Conservation (phyloP, 352 stramenopile genomes). For the Globisporangium alternatum region DNA sequence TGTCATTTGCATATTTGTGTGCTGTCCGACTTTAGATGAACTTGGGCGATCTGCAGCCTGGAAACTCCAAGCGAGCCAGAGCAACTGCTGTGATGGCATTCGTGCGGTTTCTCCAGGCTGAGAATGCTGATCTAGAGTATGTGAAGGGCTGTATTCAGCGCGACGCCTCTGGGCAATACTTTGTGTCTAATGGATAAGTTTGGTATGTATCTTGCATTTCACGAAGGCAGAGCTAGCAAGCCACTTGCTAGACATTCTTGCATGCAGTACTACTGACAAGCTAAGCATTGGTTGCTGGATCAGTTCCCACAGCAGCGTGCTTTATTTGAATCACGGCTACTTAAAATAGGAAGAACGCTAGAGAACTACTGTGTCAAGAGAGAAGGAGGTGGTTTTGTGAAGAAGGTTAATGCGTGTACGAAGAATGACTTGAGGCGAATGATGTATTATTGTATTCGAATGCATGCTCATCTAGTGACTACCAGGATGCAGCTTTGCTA, state of each 20-base stretch:
- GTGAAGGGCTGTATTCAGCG: not conserved
- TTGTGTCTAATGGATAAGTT: not conserved
- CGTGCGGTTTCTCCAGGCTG: too few species aligned
- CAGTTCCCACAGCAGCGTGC: not conserved
- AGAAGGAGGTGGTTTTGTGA: not conserved
- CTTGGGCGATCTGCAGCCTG: too few species aligned
- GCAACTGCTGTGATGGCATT: too few species aligned
- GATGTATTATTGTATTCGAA: not conserved
- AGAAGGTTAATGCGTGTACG: not conserved
- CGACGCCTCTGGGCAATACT: not conserved
- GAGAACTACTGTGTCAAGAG: too few species aligned
- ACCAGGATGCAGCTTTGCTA: not conserved
- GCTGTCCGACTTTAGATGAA: not conserved
- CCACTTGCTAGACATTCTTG: not conserved
- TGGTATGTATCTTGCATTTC: not conserved
- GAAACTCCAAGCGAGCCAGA: too few species aligned
- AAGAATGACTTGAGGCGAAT: not conserved
- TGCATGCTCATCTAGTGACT: not conserved
- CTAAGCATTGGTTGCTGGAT: not conserved
- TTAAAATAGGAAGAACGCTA: too few species aligned
- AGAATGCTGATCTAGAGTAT: not conserved
- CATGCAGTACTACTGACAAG: not conserved
- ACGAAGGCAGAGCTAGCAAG: not conserved
- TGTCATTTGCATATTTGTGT: constrained; percentile 7
- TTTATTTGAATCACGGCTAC: too few species aligned